Evolutionary conservation across 768 basidiomycete species (phyloP), one percentile per base, ranked within the genome.

Genomic region (Mycena filopes): DNA sequence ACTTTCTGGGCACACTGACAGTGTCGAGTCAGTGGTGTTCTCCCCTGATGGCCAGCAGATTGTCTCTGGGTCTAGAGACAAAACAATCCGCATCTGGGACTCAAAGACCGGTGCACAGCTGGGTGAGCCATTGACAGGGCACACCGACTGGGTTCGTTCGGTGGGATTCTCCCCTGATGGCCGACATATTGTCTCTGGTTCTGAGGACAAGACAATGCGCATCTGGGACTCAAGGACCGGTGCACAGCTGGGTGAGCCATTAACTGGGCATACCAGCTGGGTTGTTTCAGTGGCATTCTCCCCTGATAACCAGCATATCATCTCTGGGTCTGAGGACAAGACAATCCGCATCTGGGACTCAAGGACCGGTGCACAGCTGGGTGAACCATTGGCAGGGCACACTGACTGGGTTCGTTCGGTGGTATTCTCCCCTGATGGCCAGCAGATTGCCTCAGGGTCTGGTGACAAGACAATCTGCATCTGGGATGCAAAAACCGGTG

Each of bases 241-340:
- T 23, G 38, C 60, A 40, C 1, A 6, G 6, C 49, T 71, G 1
- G 25, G 26, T 31, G n/a, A n/a, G n/a, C n/a, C n/a, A n/a, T n/a
- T n/a, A n/a, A n/a, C n/a, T n/a, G n/a, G n/a, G n/a, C n/a, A n/a
- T n/a, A n/a, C n/a, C n/a, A n/a, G n/a, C n/a, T n/a, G n/a, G n/a
- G n/a, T n/a, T n/a, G n/a, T n/a, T n/a, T n/a, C n/a, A n/a, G n/a
- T n/a, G n/a, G n/a, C n/a, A n/a, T 69, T 65, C 58, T 72, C 73
- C 11, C 60, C 61, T 2, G 70, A 74, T 59, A 55, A 66, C 11
- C 53, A n/a, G 9, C 31, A 33, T 20, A 50, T 72, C 21, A 66
- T 50, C 8, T 72, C 70, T 49, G 70, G 56, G 1, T 63, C 68
- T 13, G 6, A 63, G 11, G 70, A 69, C 48, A 29, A 69, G 33